A percentile compares a stretch with the other conserved stretches of the same genome.
These are phyloP conservation scores for Akanthomyces uredinophilus DNA, from an alignment of 2,329 filamentous ascomycete species.

Conservation along the genomic window DNA sequence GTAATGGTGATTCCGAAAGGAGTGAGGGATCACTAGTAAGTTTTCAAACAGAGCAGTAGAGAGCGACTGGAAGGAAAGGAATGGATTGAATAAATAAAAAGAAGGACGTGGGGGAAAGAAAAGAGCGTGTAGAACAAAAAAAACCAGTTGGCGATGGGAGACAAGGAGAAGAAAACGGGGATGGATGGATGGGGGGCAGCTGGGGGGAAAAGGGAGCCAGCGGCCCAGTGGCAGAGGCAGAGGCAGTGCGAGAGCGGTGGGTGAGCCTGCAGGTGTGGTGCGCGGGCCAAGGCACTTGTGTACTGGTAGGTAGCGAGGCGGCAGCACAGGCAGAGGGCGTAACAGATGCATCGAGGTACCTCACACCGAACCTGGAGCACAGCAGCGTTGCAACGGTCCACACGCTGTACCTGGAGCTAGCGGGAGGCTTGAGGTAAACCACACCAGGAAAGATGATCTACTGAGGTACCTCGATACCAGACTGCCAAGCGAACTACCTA, in stretches of 20 bases:
- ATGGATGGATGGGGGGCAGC: slow-evolving; percentile 26
- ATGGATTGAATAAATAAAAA: slow-evolving; percentile 8
- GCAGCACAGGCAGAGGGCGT: neutral
- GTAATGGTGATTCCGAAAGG: slow-evolving; percentile 11
- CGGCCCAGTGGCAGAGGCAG: neutral
- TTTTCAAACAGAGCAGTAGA: slow-evolving; percentile 8
- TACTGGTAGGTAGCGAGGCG: neutral
- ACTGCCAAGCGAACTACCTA: too few species aligned
- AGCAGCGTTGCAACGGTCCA: neutral
- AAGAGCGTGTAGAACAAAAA: slow-evolving; percentile 36
- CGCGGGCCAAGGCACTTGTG: neutral
- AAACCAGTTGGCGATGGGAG: slow-evolving; percentile 29
- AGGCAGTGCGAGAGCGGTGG: neutral
- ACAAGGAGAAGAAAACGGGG: slow-evolving; percentile 31
- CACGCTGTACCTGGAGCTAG: neutral
- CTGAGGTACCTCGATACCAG: too few species aligned
- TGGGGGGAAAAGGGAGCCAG: slow-evolving; percentile 32
- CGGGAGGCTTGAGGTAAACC: neutral
- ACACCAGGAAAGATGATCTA: too few species aligned
- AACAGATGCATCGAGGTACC: neutral
- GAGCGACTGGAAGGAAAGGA: slow-evolving; percentile 13
- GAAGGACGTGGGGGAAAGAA: slow-evolving; percentile 26
- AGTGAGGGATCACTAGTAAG: neutral
- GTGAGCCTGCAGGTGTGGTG: neutral
- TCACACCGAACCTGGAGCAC: neutral